Percentiles rank a stretch among this genome's conserved stretches.
Conservation (phyloP, 371 early-diverging fungal genomes). For the Mucor indicus region DNA sequence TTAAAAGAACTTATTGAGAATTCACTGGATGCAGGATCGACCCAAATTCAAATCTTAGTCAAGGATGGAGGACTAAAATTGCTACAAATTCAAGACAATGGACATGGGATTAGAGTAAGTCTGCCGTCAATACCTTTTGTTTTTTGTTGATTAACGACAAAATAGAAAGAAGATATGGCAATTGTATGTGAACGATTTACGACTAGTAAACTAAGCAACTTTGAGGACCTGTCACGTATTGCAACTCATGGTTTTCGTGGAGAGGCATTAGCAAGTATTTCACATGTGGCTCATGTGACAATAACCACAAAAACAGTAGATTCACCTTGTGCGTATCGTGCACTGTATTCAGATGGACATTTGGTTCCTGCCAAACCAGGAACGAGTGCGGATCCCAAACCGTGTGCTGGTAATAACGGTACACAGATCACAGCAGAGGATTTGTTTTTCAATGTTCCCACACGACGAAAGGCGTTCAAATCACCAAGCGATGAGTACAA, state of each 20-base stretch:
- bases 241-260: slow-evolving; percentile 98
- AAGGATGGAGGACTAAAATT: slow-evolving; percentile 90
- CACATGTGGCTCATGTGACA: slow-evolving; percentile 87
- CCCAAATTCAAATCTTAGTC: slow-evolving; percentile 75
- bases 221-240: slow-evolving; percentile 86
- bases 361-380: slow-evolving; percentile 73
- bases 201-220: slow-evolving; percentile 88
- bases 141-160: not conserved
- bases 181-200: slow-evolving; percentile 94
- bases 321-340: slow-evolving; percentile 85
- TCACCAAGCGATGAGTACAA: slow-evolving; percentile 84
- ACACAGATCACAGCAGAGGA: slow-evolving; percentile 90
- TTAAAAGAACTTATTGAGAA: slow-evolving; percentile 99
- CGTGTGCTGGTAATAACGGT: slow-evolving; percentile 92
- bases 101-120: slow-evolving; percentile 85
- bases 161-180: slow-evolving; percentile 70
- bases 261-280: slow-evolving; percentile 98
- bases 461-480: slow-evolving; percentile 78
- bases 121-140: not conserved
- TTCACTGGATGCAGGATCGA: slow-evolving; percentile 92
- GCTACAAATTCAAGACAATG: slow-evolving; percentile 96
- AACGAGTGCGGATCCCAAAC: slow-evolving; percentile 72
- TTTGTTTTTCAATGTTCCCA: slow-evolving; percentile 88
- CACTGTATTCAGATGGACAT: slow-evolving; percentile 82
- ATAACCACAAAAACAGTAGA: slow-evolving; percentile 84